Conservation (phyloP, 768 basidiomycete species). For the Mycena rebaudengoi region DNA sequence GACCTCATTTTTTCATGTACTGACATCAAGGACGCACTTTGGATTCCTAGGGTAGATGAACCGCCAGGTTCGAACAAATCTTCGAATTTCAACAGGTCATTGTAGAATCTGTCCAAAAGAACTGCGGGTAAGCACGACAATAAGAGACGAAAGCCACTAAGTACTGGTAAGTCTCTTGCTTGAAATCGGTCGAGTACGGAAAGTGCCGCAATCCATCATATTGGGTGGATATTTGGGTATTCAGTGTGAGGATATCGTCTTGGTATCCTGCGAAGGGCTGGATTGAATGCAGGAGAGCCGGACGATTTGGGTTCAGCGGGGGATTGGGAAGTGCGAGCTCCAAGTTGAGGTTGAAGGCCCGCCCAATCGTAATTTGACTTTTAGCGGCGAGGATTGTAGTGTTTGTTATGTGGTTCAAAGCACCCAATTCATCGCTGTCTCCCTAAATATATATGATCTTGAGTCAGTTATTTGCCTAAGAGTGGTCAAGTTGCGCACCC, state of each 20-base stretch:
- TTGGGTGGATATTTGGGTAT: slow-evolving; percentile 20
- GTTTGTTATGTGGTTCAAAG: slow-evolving; percentile 22
- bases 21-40: slow-evolving; percentile 7
- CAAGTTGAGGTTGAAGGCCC: slow-evolving; percentile 14
- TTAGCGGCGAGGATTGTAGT: slow-evolving; percentile 11
- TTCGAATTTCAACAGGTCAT: slow-evolving; percentile 15
- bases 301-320: not conserved
- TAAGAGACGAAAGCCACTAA: not conserved
- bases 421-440: slow-evolving; percentile 14
- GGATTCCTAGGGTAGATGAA: slow-evolving; percentile 14
- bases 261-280: slow-evolving; percentile 6
- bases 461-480: not conserved
- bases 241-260: slow-evolving; percentile 21
- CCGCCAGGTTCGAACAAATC: slow-evolving; percentile 8
- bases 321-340: slow-evolving; percentile 16
- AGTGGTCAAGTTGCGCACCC: not conserved
- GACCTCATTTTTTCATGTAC: not conserved
- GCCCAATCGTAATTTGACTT: slow-evolving; percentile 8
- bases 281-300: slow-evolving; percentile 6
- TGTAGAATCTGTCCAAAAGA: slow-evolving; percentile 15
- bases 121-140: not conserved
- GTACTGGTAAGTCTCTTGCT: not conserved
- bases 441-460: slow-evolving; percentile 9
- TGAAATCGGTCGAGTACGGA: not conserved
- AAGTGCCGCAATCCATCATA: not conserved